These are phyloP conservation scores for Ophidiomyces ophidiicola DNA, from an alignment of 2,329 filamentous ascomycete genomes.

Conservation along the genomic window DNA sequence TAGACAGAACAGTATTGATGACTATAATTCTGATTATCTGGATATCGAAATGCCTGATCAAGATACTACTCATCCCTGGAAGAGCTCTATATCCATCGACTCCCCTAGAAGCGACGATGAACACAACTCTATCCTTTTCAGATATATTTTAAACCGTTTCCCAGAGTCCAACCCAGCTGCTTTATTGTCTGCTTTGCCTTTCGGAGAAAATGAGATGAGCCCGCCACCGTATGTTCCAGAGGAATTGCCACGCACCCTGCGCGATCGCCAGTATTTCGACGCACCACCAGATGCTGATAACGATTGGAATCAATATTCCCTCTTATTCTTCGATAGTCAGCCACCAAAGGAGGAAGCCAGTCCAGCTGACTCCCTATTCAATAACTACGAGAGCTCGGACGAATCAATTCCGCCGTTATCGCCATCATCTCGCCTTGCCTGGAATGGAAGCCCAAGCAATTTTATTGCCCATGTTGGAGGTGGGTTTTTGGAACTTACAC, in stretches of 20 bases:
- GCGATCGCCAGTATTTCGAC: not conserved
- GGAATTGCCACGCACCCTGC: not conserved
- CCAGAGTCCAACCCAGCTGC: not conserved
- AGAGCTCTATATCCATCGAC: slow-evolving; percentile 1
- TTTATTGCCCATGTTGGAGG: slow-evolving; percentile 1
- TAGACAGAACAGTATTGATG: slow-evolving; percentile 1
- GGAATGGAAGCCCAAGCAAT: slow-evolving; percentile 2
- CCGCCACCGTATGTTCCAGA: not conserved
- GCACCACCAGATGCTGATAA: not conserved
- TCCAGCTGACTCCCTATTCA: slow-evolving; percentile 3
- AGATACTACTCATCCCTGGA: not conserved
- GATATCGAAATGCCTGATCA: slow-evolving; percentile 1
- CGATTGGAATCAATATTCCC: not conserved
- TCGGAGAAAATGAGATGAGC: not conserved
- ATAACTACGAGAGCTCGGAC: slow-evolving; percentile 6
- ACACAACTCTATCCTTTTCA: not conserved
- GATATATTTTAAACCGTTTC: not conserved
- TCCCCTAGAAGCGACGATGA: slow-evolving; percentile 5
- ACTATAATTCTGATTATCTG: not conserved
- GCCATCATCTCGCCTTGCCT: slow-evolving; percentile 1
- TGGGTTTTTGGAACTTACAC: slow-evolving; percentile 5
- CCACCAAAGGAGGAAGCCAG: not conserved
- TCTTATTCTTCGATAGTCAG: slow-evolving; percentile 1
- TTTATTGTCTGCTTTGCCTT: not conserved
- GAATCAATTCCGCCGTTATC: slow-evolving; percentile 6